Base-by-base conservation (phyloP, 768 basidiomycete genomes). In the Xanthoconium stramineum region DNA sequence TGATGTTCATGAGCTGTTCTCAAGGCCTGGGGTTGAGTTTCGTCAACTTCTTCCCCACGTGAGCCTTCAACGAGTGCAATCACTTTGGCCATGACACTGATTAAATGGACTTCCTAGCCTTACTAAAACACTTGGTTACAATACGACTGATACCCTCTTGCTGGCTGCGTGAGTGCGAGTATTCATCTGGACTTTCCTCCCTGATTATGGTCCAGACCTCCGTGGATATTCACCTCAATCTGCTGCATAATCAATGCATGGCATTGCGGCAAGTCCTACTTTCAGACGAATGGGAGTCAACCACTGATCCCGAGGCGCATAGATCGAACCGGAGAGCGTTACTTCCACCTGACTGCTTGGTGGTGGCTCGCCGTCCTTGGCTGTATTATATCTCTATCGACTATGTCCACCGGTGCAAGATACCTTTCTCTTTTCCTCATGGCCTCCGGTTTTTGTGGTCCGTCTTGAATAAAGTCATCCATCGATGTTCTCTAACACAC, bases 351-450 rank as follows among this genome's bases (percentile, higher is more conserved):
- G 20, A 68, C 75, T 2, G 69, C 63, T 2, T 80, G 77, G 72
- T 84, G 80, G 81, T 85, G 83, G 83, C 77, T 70, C 13, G 78
- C 80, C 47, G 80, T 85, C 8, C 32, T 84, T 10, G 86, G 82
- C 0, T 86, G 80, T 63, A 80, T 85, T 53, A 82, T 88, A 55
- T 76, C 77, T 6, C 67, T 85, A 13, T 75, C 76, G 8, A 86
- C 84, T 0, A 76, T 76, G 70, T 72, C 72, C 5, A 75, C 75
- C n/a, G 77, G 71, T 1, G 83, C 74, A 3, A 78, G 85, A 52
- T 87, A 88, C 57, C 71, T 86, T 28, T 76, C 82, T 0, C 72
- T 86, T 66, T 86, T 86, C 68, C 70, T 87, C 15, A 85, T 88
- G 83, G 79, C 84, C 0, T 65, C 69, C 50, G 83, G 83, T 19